phyloP scores from a whole-genome alignment of 352 stramenopile species.

The Halophytophthora batemanensis region DNA sequence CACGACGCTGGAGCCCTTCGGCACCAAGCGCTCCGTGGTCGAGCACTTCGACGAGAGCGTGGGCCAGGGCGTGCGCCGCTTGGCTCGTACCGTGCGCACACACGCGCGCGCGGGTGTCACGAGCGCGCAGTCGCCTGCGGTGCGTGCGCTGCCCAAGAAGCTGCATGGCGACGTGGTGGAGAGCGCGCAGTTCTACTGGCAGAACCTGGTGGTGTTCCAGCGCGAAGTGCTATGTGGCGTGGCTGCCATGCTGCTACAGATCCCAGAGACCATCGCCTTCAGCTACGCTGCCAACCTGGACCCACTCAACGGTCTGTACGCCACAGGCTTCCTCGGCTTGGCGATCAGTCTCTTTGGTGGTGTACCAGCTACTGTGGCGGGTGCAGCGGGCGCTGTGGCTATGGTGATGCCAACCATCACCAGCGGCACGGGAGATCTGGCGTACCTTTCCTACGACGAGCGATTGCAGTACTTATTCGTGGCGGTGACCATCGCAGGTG shows the following conservation, averaged over 20 bases:
- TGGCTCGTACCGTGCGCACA: conserved; percentile 14
- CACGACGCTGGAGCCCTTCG: conserved; percentile 11
- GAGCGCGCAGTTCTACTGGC: conserved; percentile 49
- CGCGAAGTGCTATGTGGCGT: conserved; percentile 86
- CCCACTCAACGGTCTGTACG: conserved; percentile 88
- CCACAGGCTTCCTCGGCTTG: conserved; percentile 89
- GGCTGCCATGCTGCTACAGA: conserved; percentile 90
- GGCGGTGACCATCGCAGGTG: conserved; percentile 80
- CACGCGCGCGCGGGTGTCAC: not conserved
- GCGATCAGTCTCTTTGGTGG: conserved; percentile 85
- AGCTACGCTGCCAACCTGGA: conserved; percentile 89
- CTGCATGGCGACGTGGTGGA: conserved; percentile 22
- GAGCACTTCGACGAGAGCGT: conserved; percentile 30
- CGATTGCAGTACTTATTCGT: conserved; percentile 86
- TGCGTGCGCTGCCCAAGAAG: conserved; percentile 13
- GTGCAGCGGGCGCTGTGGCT: conserved; percentile 86
- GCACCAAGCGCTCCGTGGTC: conserved; percentile 12
- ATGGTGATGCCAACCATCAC: conserved; percentile 90
- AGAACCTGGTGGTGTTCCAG: conserved; percentile 52
- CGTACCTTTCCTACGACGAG: conserved; percentile 58
- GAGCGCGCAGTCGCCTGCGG: conserved; percentile 4
- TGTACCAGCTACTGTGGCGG: conserved; percentile 85
- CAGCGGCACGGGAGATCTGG: conserved; percentile 39
- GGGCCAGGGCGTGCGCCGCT: conserved; percentile 17
- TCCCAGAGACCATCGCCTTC: conserved; percentile 93